Evolutionary conservation across 768 basidiomycete genomes (phyloP).

Genomic region (Tylopilus plumbeoviolaceoides): DNA sequence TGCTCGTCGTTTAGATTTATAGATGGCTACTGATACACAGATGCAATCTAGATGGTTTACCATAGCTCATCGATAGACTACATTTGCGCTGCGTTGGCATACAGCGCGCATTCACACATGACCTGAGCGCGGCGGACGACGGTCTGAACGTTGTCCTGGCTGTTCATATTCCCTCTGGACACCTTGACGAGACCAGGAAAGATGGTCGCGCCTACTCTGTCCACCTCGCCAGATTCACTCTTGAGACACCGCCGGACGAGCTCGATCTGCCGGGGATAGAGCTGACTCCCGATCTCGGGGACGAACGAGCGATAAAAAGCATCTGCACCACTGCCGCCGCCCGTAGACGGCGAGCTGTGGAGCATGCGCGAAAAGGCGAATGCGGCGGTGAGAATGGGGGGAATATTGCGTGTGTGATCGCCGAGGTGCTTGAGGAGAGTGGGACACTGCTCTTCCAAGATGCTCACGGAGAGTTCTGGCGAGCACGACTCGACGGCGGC

Average conservation of each 20-base stretch:
- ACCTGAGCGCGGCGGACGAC: conserved; percentile 84
- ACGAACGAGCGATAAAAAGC: conserved; percentile 86
- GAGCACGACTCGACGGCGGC: conserved; percentile 57
- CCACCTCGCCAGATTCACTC: conserved; percentile 68
- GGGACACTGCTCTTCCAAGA: conserved; percentile 71
- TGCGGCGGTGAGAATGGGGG: conserved; percentile 65
- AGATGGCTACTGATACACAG: conserved; percentile 11
- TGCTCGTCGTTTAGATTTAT: conserved; percentile 61
- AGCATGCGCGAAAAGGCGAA: conserved; percentile 84
- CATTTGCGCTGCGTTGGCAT: not conserved
- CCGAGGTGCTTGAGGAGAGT: conserved; percentile 53
- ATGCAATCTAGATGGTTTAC: conserved; percentile 22
- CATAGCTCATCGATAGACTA: not conserved
- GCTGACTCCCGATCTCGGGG: conserved; percentile 69
- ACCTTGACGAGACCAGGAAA: conserved; percentile 90
- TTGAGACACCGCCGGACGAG: conserved; percentile 77
- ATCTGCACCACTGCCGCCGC: conserved; percentile 46
- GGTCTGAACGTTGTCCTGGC: conserved; percentile 54
- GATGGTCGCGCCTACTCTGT: conserved; percentile 78
- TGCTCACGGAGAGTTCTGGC: conserved; percentile 60
- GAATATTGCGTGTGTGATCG: conserved; percentile 39
- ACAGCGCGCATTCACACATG: conserved; percentile 78
- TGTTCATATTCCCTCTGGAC: conserved; percentile 36
- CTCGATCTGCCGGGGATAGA: conserved; percentile 79
- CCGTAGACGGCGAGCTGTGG: conserved; percentile 56